phyloP scores from a whole-genome alignment of 2,329 filamentous ascomycete species.

The Paracamarosporium sp. region DNA sequence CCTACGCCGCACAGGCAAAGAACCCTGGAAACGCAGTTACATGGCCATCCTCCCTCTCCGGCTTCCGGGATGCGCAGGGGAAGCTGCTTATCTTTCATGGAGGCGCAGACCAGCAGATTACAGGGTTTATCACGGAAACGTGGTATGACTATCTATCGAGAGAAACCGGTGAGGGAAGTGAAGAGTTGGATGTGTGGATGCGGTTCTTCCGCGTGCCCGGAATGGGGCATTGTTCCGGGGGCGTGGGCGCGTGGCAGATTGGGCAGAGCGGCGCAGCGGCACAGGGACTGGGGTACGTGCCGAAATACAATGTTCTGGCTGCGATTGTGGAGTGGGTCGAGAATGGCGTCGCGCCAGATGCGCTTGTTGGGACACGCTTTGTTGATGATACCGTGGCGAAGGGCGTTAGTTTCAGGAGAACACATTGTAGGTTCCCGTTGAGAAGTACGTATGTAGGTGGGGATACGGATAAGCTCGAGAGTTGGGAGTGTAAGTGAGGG shows the following conservation, averaged over 20 bases:
- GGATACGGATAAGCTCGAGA: conserved; percentile 17
- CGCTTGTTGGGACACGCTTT: conserved; percentile 20
- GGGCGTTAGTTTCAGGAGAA: conserved; percentile 21
- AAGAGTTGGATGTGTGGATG: conserved; percentile 47
- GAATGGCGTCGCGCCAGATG: conserved; percentile 20
- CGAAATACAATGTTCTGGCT: conserved; percentile 29
- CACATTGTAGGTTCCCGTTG: conserved; percentile 30
- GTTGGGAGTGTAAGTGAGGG: conserved; percentile 20
- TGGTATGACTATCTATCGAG: conserved; percentile 53
- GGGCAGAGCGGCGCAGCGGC: conserved; percentile 31
- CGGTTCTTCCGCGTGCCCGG: conserved; percentile 60
- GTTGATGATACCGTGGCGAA: conserved; percentile 12
- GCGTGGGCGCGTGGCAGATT: conserved; percentile 51
- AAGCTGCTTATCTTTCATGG: conserved; percentile 57
- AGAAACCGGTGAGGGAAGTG: conserved; percentile 15
- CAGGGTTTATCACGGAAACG: conserved; percentile 49
- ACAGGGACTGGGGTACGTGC: conserved; percentile 22
- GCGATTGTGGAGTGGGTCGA: conserved; percentile 29
- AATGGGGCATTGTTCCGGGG: conserved; percentile 59
- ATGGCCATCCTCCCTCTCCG: conserved; percentile 41
- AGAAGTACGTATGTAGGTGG: conserved; percentile 24
- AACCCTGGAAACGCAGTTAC: conserved; percentile 48
- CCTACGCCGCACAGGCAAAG: conserved; percentile 38
- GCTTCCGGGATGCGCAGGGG: conserved; percentile 43
- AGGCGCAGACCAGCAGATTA: conserved; percentile 53